Evolutionary conservation across 2,329 filamentous ascomycete species (phyloP), one percentile per base, ranked within the genome.

Genomic region (Coleophoma cylindrospora): DNA sequence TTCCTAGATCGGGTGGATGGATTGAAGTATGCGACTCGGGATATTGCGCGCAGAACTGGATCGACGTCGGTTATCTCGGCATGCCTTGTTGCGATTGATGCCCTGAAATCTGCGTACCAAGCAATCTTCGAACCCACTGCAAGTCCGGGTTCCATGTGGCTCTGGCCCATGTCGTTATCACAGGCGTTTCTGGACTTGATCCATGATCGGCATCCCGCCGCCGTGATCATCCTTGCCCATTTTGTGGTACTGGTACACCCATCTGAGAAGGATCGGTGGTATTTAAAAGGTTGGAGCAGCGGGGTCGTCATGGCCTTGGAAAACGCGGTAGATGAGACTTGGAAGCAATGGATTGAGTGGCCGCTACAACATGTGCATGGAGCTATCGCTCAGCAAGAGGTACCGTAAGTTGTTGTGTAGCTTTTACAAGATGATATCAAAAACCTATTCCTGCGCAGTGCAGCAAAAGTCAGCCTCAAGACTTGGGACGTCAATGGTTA

Each of bases 141-240:
- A 10, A n/a, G 34, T n/a, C n/a, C 34, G 10, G 34, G 34, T 10
- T 10, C 34, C 34, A 36, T 36, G 34, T 36, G 34, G 34, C 10
- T 36, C 10, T 36, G 34, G 34, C 34, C 34, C 10, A 36, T 36
- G 34, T 36, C 34, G n/a, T 36, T 36, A 36, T 36, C 34, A n/a
- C 34, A 36, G n/a, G 34, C 10, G 34, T 36, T 36, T 36, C 34
- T 36, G 10, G 34, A 36, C 10, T 12, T 37, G 34, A 37, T 37
- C 4, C 11, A 37, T n/a, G n/a, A 74, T 60, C 17, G 4, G 11
- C 34, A 32, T 3, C 27, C 9, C n/a, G 34, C 34, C 4, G 4
- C 34, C 34, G 2, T 37, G 2, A 37, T 37, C 11, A 37, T 37
- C 34, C 34, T 37, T 12, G 11, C 34, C 11, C 34, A 37, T 4